These are phyloP conservation scores for Stachybotrys elegans DNA, from an alignment of 2,329 filamentous ascomycete species.

Conservation along the genomic window DNA sequence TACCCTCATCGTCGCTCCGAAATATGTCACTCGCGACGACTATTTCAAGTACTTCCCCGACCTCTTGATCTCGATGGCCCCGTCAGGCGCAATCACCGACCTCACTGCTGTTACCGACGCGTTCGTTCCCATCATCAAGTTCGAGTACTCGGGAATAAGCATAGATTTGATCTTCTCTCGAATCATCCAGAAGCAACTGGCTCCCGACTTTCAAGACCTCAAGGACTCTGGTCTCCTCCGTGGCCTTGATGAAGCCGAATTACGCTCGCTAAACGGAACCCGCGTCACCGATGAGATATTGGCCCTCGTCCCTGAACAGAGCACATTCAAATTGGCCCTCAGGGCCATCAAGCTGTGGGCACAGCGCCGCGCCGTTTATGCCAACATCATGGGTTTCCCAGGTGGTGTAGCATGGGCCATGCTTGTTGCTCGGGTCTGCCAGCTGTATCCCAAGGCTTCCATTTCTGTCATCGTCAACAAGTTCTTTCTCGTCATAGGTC, in stretches of 20 bases:
- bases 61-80: constrained; percentile 70
- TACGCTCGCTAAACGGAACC: constrained; percentile 89
- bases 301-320: constrained; percentile 79
- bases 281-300: constrained; percentile 93
- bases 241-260: constrained; percentile 79
- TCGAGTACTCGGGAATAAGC: constrained; percentile 84
- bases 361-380: constrained; percentile 85
- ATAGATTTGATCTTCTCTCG: constrained; percentile 91
- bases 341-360: constrained; percentile 97
- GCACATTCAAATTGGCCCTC: constrained; percentile 82
- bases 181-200: constrained; percentile 66
- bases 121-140: constrained; percentile 95
- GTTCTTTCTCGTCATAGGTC: constrained; percentile 87
- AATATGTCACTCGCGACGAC: constrained; percentile 81
- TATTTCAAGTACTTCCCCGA: constrained; percentile 90
- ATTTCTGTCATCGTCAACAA: constrained; percentile 85
- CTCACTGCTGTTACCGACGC: constrained; percentile 82
- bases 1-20: constrained; percentile 86
- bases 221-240: constrained; percentile 80
- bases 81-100: constrained; percentile 75
- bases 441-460: constrained; percentile 89
- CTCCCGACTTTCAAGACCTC: constrained; percentile 61
- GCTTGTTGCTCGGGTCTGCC: constrained; percentile 91
- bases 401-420: constrained; percentile 98
- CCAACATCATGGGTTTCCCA: constrained; percentile 93